phyloP scores from a whole-genome alignment of 2,329 filamentous ascomycete genomes.

The Tricladium varicosporioides region DNA sequence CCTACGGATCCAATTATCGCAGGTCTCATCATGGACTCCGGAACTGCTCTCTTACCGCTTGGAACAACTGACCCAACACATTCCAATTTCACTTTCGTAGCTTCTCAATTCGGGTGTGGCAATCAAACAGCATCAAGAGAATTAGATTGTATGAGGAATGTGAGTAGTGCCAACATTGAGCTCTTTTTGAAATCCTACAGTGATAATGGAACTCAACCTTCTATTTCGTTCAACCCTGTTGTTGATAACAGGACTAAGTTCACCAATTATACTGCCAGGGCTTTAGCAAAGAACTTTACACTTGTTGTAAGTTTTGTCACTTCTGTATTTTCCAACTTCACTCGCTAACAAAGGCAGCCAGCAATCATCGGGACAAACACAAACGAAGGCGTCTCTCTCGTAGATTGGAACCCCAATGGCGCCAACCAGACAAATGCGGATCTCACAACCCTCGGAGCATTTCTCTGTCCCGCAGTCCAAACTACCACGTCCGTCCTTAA shows the following conservation, averaged over 20 bases:
- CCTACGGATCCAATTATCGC: constrained; percentile 25
- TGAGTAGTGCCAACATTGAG: constrained; percentile 17
- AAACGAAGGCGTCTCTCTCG: constrained; percentile 28
- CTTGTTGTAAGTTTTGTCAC: constrained; percentile 18
- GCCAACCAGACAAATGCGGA: constrained; percentile 9
- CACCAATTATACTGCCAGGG: constrained; percentile 18
- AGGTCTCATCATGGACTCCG: constrained; percentile 22
- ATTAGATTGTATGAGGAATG: constrained; percentile 28
- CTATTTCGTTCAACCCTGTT: constrained; percentile 20
- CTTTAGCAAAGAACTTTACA: constrained; percentile 17
- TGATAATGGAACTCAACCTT: constrained; percentile 12
- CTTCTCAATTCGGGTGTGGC: constrained; percentile 27
- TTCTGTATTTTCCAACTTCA: background rate
- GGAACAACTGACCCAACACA: constrained; percentile 14
- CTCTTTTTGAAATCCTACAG: constrained; percentile 16
- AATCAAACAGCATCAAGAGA: constrained; percentile 21
- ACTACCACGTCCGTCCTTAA: constrained; percentile 11
- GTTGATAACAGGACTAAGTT: constrained; percentile 21
- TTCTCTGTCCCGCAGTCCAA: constrained; percentile 15
- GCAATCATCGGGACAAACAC: constrained; percentile 30
- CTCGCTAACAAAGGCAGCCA: constrained; percentile 16
- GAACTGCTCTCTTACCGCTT: constrained; percentile 11
- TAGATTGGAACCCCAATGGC: constrained; percentile 17
- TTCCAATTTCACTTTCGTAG: constrained; percentile 28
- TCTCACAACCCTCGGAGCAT: constrained; percentile 5